These are phyloP conservation scores for Ophiostoma montium DNA, from an alignment of 2,329 filamentous ascomycete species.

Conservation along the genomic window DNA sequence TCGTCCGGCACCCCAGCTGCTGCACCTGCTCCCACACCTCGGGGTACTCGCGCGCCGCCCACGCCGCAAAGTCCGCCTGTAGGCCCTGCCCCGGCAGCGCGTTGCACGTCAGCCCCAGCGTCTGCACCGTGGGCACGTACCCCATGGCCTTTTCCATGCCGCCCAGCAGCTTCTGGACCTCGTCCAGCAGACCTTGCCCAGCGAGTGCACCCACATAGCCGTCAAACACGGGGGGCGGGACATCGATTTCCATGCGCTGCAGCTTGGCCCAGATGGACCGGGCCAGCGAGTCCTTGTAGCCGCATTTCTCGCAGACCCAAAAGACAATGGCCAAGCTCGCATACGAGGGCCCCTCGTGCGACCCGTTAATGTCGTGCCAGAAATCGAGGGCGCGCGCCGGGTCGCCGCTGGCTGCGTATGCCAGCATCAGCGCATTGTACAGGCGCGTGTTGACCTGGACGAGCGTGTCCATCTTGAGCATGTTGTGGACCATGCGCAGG, in stretches of 20 bases:
- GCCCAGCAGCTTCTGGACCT: conserved; percentile 51
- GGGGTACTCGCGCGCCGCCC: conserved; percentile 57
- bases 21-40: conserved; percentile 54
- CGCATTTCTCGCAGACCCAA: conserved; percentile 52
- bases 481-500: conserved; percentile 70
- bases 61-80: conserved; percentile 58
- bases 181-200: conserved; percentile 54
- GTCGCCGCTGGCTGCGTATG: conserved; percentile 57
- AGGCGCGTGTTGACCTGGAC: conserved; percentile 64
- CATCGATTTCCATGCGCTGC: conserved; percentile 59
- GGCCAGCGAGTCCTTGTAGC: conserved; percentile 42
- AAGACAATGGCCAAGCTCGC: conserved; percentile 70
- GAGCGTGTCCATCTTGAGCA: conserved; percentile 82
- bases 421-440: conserved; percentile 76
- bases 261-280: conserved; percentile 59
- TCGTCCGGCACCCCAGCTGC: conserved; percentile 32
- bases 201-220: conserved; percentile 67
- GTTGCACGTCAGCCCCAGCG: conserved; percentile 65
- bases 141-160: conserved; percentile 54
- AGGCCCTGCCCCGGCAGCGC: conserved; percentile 49
- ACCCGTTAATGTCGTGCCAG: conserved; percentile 73
- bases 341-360: conserved; percentile 74
- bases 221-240: conserved; percentile 59
- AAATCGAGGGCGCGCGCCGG: conserved; percentile 56
- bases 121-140: conserved; percentile 45